Base-by-base conservation (phyloP, 2,329 filamentous ascomycete genomes). In the Trichoderma brevicompactum region DNA sequence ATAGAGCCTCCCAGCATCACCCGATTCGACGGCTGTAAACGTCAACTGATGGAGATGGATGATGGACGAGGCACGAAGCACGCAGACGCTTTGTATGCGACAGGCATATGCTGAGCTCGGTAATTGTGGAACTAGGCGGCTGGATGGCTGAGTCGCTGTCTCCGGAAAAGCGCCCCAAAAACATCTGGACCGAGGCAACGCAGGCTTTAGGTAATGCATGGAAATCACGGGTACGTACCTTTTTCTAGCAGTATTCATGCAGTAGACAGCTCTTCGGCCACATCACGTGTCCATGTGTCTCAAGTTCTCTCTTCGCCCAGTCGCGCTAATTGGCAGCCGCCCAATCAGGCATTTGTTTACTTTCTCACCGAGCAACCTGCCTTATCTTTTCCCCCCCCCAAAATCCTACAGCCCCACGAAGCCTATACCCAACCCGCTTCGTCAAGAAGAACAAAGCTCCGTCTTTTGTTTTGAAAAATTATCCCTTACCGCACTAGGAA, bases 271-370 rank as follows among this genome's bases (percentile, higher is more conserved):
- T 23, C n/a, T 4, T 23, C 34, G 17, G 17, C 4, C 13, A 38
- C 17, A 54, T 63, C 60, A 63, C 60, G 60, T 63, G 60, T 49
- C 34, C 36, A 10, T n/a, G n/a, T 36, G 60, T 54, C 32, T 49
- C 44, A 59, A 17, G 32, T 28, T 19, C 43, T 46, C 55, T 48
- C 12, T 8, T 19, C 17, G 36, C 15, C 44, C 23, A 19, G 19
- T 43, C 58, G 41, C 48, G 58, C 58, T 53, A 54, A 13, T 15
- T 10, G 32, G n/a, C 60, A 19, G 48, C 41, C 36, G 44, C 41
- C 75, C 75, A 77, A 77, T 76, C 70, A 74, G 12, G 4, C 61
- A 44, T 79, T 80, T 80, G 79, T 80, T 80, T 80, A 80, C 79
- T 80, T 79, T 76, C 73, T 64, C 56, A 67, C 77, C 69, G 64